These are phyloP conservation scores for Ajuga reptans DNA, from an alignment of 305 asterid genomes.

Conservation along the genomic window DNA sequence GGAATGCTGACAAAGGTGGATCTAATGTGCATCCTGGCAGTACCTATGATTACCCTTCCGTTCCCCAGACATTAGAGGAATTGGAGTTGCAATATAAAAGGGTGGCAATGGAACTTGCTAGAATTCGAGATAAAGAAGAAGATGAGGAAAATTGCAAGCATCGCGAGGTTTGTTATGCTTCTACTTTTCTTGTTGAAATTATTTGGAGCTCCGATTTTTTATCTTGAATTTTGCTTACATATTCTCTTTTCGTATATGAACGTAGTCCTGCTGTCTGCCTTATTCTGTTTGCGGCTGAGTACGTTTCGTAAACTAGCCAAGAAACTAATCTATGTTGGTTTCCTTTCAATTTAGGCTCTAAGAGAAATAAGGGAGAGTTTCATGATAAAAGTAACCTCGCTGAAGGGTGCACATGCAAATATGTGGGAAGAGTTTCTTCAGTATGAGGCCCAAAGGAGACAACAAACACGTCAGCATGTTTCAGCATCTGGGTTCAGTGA, in stretches of 20 bases:
- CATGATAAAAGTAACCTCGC: slow-evolving; percentile 46
- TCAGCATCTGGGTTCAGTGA: slow-evolving; percentile 50
- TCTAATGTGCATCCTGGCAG: slow-evolving; percentile 42
- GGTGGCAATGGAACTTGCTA: slow-evolving; percentile 80
- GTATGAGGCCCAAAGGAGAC: slow-evolving; percentile 56
- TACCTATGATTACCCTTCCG: slow-evolving; percentile 43
- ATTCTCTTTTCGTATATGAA: background rate
- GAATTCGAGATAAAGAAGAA: slow-evolving; percentile 85
- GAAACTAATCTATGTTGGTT: slow-evolving; percentile 3
- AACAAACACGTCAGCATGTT: slow-evolving; percentile 42
- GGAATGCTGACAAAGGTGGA: slow-evolving; percentile 58
- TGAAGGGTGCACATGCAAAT: slow-evolving; percentile 61
- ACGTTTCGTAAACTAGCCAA: background rate
- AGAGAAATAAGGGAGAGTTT: slow-evolving; percentile 62
- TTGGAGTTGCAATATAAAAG: slow-evolving; percentile 59
- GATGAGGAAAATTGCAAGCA: slow-evolving; percentile 82
- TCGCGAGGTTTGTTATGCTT: slow-evolving; percentile 60
- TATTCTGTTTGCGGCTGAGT: slow-evolving; percentile 1
- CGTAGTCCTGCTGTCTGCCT: background rate
- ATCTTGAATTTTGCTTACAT: background rate
- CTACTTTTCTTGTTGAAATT: background rate
- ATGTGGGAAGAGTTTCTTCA: slow-evolving; percentile 86
- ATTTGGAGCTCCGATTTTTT: background rate
- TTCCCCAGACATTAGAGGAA: slow-evolving; percentile 65
- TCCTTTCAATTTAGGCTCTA: slow-evolving; percentile 43